These are phyloP conservation scores for Cronartium ribicola DNA, from an alignment of 1,284 basidiomycete genomes.

Conservation along the genomic window DNA sequence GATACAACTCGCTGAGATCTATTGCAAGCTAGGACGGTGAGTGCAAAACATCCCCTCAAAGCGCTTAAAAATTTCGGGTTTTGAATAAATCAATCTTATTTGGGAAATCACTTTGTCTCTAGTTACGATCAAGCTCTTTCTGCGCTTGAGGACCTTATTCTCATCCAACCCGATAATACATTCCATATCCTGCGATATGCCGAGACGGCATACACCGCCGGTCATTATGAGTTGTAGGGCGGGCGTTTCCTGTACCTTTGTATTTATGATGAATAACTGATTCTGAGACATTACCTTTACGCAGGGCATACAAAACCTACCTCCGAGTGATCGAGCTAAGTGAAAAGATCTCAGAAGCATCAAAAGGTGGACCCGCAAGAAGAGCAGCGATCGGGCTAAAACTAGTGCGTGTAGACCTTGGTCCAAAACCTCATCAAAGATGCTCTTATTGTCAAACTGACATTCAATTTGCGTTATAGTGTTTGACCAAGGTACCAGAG, in stretches of 20 bases:
- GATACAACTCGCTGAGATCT: conserved; percentile 86
- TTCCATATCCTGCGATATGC: conserved; percentile 76
- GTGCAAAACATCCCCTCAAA: conserved; percentile 46
- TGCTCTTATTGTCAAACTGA: not conserved
- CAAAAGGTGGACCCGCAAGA: conserved; percentile 33
- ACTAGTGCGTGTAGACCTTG: not conserved
- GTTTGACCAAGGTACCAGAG: conserved; percentile 25
- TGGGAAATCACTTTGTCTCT: not conserved
- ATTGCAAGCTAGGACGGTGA: conserved; percentile 71
- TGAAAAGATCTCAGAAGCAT: conserved; percentile 36
- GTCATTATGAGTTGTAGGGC: conserved; percentile 56
- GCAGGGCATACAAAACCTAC: conserved; percentile 75
- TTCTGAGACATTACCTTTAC: conserved; percentile 51
- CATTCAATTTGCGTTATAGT: conserved; percentile 5
- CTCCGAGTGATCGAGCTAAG: conserved; percentile 74
- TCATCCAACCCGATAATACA: conserved; percentile 77
- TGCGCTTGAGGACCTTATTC: conserved; percentile 71
- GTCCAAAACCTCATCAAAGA: no score
- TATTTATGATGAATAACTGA: not conserved
- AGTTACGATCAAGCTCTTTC: conserved; percentile 65
- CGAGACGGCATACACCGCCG: conserved; percentile 77
- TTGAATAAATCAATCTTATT: not conserved
- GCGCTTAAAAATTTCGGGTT: conserved; percentile 43
- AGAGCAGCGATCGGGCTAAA: conserved; percentile 39
- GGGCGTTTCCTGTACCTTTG: not conserved